Percentiles rank a stretch among this genome's conserved stretches.
These are phyloP conservation scores for Artemisia annua DNA, from an alignment of 129 eudicot species.

Conservation along the genomic window DNA sequence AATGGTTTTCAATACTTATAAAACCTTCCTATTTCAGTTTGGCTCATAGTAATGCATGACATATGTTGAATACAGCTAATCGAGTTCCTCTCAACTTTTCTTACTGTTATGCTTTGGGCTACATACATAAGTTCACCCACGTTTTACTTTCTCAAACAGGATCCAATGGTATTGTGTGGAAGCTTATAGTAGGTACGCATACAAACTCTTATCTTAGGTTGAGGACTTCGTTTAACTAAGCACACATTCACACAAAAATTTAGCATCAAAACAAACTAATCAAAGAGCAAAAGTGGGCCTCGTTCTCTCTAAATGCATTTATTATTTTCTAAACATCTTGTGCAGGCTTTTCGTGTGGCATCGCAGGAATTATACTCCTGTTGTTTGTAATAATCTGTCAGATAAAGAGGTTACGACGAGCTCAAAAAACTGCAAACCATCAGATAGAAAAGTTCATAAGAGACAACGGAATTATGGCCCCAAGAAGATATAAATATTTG, in stretches of 20 bases:
- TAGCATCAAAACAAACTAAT: not conserved
- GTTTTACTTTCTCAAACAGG: not conserved
- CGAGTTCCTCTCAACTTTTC: too few species aligned
- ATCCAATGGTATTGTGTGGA: slow-evolving; percentile 3
- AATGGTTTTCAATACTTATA: too few species aligned
- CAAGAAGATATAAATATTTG: slow-evolving; percentile 20
- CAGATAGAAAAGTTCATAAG: not conserved
- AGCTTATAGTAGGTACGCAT: slow-evolving; percentile 14
- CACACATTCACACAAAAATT: not conserved
- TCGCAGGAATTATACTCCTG: slow-evolving; percentile 14
- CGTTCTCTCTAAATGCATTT: not conserved
- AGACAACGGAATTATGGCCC: not conserved
- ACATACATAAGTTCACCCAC: too few species aligned
- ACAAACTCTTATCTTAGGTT: not conserved
- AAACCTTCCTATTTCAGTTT: too few species aligned
- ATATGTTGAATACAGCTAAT: too few species aligned
- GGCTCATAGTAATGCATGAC: too few species aligned
- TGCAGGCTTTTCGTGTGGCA: slow-evolving; percentile 18
- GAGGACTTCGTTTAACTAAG: too few species aligned
- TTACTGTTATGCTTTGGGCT: too few species aligned
- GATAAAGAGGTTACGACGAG: not conserved
- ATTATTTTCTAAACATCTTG: not conserved
- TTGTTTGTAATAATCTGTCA: not conserved
- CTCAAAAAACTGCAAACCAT: not conserved
- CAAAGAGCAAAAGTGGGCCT: not conserved